phyloP scores from a whole-genome alignment of 371 early-diverging fungal species.

The Fennellomyces sp. region DNA sequence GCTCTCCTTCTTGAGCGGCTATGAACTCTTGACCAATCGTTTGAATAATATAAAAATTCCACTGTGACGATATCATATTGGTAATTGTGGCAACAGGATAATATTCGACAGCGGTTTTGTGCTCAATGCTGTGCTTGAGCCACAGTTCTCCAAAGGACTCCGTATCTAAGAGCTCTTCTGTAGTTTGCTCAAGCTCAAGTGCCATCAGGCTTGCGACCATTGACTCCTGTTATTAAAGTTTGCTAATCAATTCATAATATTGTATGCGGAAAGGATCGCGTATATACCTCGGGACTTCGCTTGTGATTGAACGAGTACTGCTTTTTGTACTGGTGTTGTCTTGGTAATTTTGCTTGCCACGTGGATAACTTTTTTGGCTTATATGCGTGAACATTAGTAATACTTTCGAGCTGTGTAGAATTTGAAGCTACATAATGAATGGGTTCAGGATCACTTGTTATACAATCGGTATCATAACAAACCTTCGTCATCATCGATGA shows the following conservation, averaged over 20 bases:
- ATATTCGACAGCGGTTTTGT: conserved; percentile 7
- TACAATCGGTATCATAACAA: not conserved
- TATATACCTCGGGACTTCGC: too few species aligned
- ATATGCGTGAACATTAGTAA: not conserved
- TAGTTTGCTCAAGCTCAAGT: conserved; percentile 16
- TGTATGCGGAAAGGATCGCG: not conserved
- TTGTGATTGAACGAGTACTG: not conserved
- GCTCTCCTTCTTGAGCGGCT: conserved; percentile 8
- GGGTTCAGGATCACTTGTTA: not conserved
- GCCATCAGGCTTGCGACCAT: conserved; percentile 29
- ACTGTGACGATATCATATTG: conserved; percentile 8
- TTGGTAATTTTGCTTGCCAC: not conserved
- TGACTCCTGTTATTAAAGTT: conserved; percentile 7
- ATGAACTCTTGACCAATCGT: conserved; percentile 40
- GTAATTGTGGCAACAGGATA: conserved; percentile 10
- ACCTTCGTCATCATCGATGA: not conserved
- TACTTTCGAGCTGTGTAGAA: not conserved
- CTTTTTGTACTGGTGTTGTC: not conserved
- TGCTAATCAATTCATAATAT: not conserved
- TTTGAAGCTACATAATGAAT: not conserved
- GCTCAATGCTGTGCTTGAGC: conserved; percentile 21
- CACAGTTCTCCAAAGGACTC: conserved; percentile 32
- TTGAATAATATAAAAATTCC: conserved; percentile 25
- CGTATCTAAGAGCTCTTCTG: conserved; percentile 11
- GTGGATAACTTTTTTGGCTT: not conserved